Evolutionary conservation across 495 filamentous ascomycete genomes (phyloP).

Genomic region (Neurospora terricola): DNA sequence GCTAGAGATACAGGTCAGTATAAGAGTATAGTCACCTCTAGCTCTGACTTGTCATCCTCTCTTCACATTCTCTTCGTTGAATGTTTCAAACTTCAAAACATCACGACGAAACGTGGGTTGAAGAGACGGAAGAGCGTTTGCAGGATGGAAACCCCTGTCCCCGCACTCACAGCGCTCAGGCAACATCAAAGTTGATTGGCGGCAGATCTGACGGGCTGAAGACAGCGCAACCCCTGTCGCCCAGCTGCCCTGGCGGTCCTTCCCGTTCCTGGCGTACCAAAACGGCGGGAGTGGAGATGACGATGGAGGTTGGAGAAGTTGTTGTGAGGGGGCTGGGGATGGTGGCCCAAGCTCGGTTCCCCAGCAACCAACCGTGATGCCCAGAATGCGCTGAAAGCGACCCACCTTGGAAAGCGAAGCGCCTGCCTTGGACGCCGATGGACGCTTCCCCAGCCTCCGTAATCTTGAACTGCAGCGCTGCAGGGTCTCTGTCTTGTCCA

Average conservation of each 20-base stretch:
- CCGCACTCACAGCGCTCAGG: neutral
- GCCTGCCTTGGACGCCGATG: neutral
- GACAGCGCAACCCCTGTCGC: neutral
- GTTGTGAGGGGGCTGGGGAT: neutral
- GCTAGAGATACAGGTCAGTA: neutral
- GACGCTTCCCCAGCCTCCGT: neutral
- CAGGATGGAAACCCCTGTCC: neutral
- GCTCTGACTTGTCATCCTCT: neutral
- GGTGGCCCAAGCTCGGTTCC: neutral
- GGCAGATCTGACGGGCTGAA: neutral
- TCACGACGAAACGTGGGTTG: neutral
- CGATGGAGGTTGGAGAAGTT: neutral
- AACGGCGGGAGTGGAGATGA: neutral
- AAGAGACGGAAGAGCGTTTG: neutral
- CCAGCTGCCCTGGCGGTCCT: neutral
- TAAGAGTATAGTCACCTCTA: neutral
- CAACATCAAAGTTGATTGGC: neutral
- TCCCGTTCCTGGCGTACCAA: neutral
- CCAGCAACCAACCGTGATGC: neutral
- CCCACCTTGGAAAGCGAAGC: neutral
- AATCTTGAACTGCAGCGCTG: neutral
- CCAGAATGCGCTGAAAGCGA: neutral
- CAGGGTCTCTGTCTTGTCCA: neutral
- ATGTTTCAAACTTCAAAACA: neutral
- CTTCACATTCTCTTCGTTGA: neutral